Conservation (phyloP, 2,329 filamentous ascomycete species). For the Cordyceps fumosorosea region DNA sequence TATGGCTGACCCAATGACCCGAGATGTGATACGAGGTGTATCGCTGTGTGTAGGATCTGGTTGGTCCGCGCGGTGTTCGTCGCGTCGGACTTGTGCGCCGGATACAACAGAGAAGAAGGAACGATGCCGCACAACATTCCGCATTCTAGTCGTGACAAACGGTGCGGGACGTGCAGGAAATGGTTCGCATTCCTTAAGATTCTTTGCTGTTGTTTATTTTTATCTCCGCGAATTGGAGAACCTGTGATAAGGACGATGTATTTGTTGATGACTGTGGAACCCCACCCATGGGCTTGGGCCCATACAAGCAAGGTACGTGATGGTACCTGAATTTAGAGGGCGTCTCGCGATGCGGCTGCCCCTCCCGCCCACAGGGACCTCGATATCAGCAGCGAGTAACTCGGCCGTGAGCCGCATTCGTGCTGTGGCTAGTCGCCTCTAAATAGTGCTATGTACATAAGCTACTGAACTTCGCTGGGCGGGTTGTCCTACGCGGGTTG, state of each 20-base stretch:
- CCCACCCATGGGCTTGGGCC: background rate
- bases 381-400: background rate
- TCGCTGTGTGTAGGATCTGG: background rate
- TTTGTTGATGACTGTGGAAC: background rate
- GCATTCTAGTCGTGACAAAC: background rate
- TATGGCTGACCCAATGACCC: background rate
- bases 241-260: background rate
- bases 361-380: background rate
- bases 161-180: background rate
- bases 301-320: background rate
- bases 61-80: background rate
- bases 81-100: background rate
- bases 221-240: background rate
- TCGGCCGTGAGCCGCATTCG: constrained; percentile 1
- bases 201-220: background rate
- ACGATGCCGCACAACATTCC: background rate
- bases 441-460: too few species aligned
- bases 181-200: background rate
- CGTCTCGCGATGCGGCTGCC: background rate
- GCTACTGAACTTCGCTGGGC: background rate
- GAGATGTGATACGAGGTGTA: constrained; percentile 6
- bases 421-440: background rate
- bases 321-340: background rate
- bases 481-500: background rate
- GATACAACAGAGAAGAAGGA: background rate